phyloP scores from a whole-genome alignment of 371 early-diverging fungal genomes.

The Mucor saturninus region DNA sequence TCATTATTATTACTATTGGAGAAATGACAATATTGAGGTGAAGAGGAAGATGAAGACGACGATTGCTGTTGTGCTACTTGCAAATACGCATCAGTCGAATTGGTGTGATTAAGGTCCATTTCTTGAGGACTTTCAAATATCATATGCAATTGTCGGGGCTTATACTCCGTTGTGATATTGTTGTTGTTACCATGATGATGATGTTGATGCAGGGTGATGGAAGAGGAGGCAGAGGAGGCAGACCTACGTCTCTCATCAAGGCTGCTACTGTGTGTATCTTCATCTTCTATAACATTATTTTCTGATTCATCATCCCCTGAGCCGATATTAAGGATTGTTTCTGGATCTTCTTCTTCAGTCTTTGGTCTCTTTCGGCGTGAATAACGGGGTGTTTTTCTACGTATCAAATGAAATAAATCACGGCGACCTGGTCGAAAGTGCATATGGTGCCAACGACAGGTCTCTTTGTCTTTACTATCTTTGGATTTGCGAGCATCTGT shows the following conservation, averaged over 20 bases:
- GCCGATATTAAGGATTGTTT: slow-evolving; percentile 19
- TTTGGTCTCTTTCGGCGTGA: slow-evolving; percentile 23
- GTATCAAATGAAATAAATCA: slow-evolving; percentile 50
- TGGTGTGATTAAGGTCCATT: not conserved
- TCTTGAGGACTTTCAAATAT: slow-evolving; percentile 17
- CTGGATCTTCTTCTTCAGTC: slow-evolving; percentile 24
- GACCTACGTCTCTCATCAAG: slow-evolving; percentile 24
- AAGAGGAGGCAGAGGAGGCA: slow-evolving; percentile 24
- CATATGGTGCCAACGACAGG: slow-evolving; percentile 52
- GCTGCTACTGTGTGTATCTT: slow-evolving; percentile 5
- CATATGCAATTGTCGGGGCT: slow-evolving; percentile 13
- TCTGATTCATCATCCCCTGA: slow-evolving; percentile 22
- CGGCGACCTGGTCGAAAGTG: slow-evolving; percentile 46
- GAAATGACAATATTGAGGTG: not conserved
- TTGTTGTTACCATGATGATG: not conserved
- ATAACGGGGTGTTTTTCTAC: slow-evolving; percentile 47
- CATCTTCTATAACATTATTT: slow-evolving; percentile 1
- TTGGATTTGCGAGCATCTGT: slow-evolving; percentile 61
- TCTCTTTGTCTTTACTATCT: slow-evolving; percentile 47
- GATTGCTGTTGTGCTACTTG: not conserved
- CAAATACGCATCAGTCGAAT: not conserved
- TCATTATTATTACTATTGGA: not conserved
- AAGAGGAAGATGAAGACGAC: not conserved
- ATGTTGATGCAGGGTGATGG: slow-evolving; percentile 14
- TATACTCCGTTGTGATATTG: slow-evolving; percentile 1